A percentile compares a stretch with the other conserved stretches of the same genome.
These are phyloP conservation scores for Metarhizium rileyi DNA, from an alignment of 2,329 filamentous ascomycete genomes.

Conservation along the genomic window DNA sequence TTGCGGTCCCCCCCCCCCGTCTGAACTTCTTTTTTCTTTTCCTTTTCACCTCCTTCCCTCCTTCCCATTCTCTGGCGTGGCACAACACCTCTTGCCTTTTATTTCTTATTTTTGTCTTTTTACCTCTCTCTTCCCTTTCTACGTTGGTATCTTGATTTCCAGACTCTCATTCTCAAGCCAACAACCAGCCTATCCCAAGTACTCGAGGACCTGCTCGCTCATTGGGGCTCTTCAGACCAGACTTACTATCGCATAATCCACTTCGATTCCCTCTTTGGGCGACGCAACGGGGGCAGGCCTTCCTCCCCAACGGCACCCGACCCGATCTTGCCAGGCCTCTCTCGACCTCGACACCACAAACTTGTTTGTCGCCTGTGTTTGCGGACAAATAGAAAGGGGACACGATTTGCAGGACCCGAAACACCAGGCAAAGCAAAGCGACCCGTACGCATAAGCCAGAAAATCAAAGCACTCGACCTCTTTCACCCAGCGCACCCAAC, in stretches of 20 bases:
- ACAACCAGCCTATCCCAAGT: too few species aligned
- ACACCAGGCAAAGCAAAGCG: neutral
- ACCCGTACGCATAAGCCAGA: neutral
- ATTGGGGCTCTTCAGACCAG: too few species aligned
- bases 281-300: neutral
- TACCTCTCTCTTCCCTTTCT: conserved; percentile 1
- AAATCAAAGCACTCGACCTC: neutral
- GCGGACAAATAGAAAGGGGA: neutral
- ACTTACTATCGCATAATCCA: conserved; percentile 7
- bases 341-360: neutral
- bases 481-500: neutral
- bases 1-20: conserved; percentile 6
- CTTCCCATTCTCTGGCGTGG: conserved; percentile 2
- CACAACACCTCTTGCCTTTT: conserved; percentile 4
- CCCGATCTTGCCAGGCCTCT: too few species aligned
- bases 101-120: neutral
- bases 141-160: neutral
- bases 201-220: too few species aligned
- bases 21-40: conserved; percentile 8
- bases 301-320: neutral
- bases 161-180: neutral
- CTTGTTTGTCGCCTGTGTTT: neutral
- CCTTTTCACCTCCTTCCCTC: conserved; percentile 4
- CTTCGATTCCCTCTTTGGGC: conserved; percentile 2
- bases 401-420: neutral